Evolutionary conservation across 208 protist genomes (phyloP), one percentile per base, ranked within the genome.

Genomic region (Angomonas deanei): DNA sequence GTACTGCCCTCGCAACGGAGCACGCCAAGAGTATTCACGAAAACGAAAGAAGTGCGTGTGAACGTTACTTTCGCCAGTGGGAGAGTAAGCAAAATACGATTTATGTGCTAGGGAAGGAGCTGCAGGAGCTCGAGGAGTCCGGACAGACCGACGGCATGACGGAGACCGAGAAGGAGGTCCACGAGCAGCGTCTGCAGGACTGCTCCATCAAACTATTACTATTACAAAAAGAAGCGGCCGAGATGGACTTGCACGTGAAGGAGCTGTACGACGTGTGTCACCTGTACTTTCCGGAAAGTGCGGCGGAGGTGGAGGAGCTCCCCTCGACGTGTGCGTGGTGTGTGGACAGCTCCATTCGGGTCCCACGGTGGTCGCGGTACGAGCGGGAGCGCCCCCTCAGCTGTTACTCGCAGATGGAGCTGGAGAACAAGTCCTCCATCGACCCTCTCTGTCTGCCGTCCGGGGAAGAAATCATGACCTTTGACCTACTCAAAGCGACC

Each of bases 351-450:
- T 26, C 19, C 26, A 28, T 53, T 38, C 17, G 67, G 32, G n/a
- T 67, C 21, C 65, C 66, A 4, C 79, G 84, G 32, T 78, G 74
- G 60, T 65, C 72, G 26, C 64, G 66, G 42, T 87, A 82, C 36
- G 84, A 91, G 72, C 67, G 84, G 0, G 80, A 87, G 68, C 76
- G 84, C 30, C 81, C 77, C 17, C 58, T 87, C 23, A 72, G 78
- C 49, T 77, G 75, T 60, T 91, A 91, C 74, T 74, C 65, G 46
- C 67, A 76, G 24, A 23, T 91, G 54, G 77, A 84, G 46, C 38
- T 66, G 21, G 84, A 84, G 61, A 68, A 70, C 3, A 56, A 53
- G 55, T 82, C 80, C 66, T 69, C 68, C n/a, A 68, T 87, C 27
- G 84, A 85, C 27, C 75, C 74, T 24, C 57, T 66, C 31, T 66